Evolutionary conservation across 2,329 filamentous ascomycete genomes (phyloP).

Genomic region (Akanthomyces uredinophilus): DNA sequence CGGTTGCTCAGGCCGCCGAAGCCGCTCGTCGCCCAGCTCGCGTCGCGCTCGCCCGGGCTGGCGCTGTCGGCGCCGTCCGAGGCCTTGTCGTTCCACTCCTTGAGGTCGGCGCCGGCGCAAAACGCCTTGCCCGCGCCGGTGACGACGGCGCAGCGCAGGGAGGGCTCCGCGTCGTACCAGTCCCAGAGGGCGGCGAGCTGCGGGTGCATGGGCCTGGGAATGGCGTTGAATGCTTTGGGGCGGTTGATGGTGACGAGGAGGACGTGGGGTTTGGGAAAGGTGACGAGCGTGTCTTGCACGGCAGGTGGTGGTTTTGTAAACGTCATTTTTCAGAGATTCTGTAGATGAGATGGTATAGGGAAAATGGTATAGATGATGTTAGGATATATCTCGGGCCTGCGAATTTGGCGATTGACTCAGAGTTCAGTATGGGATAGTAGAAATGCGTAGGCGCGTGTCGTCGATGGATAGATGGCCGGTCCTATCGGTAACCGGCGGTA

Average conservation of each 20-base stretch:
- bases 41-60: constrained; percentile 10
- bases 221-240: constrained; percentile 52
- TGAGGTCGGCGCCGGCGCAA: constrained; percentile 63
- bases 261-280: constrained; percentile 49
- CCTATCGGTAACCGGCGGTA: constrained; percentile 3
- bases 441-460: background rate
- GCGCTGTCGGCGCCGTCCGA: background rate
- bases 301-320: constrained; percentile 27
- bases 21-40: constrained; percentile 40
- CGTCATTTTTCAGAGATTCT: background rate
- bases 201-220: constrained; percentile 44
- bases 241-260: constrained; percentile 58
- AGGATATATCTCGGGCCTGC: background rate
- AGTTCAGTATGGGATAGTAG: background rate
- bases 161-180: constrained; percentile 60
- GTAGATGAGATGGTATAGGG: background rate
- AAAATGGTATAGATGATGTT: background rate
- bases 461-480: background rate
- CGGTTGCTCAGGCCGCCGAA: constrained; percentile 65
- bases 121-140: constrained; percentile 61
- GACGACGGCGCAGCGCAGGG: constrained; percentile 56
- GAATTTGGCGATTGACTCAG: background rate
- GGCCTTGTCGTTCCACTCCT: constrained; percentile 47
- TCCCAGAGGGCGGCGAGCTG: constrained; percentile 46
- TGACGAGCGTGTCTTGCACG: constrained; percentile 37